phyloP scores from a whole-genome alignment of 2,329 filamentous ascomycete genomes.

The Paraphaeosphaeria sporulosa region DNA sequence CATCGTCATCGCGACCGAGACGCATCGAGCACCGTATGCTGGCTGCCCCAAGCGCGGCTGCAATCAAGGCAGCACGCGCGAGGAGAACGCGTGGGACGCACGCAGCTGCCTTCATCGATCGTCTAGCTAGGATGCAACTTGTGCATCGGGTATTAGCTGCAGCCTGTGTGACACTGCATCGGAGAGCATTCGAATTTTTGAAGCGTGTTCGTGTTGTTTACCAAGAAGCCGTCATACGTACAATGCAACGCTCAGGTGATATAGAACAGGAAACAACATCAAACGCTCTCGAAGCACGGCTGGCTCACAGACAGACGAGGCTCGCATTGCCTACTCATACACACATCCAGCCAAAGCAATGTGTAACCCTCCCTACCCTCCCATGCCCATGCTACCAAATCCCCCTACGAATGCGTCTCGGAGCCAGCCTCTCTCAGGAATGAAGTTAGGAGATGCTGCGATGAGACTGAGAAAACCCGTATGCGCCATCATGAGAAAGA shows the following conservation, averaged over 20 bases:
- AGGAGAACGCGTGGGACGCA: no score
- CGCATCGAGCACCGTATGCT: neutral
- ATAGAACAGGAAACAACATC: constrained; percentile 11
- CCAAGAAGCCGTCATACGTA: neutral
- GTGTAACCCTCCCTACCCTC: constrained; percentile 23
- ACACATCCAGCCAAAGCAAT: constrained; percentile 6
- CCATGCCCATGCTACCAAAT: constrained; percentile 35
- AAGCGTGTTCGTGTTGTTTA: neutral
- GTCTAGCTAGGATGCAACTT: neutral
- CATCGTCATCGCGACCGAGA: neutral
- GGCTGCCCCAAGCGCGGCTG: neutral
- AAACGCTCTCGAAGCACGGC: neutral
- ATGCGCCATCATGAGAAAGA: constrained; percentile 33
- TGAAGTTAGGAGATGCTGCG: constrained; percentile 35
- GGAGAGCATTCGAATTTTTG: neutral
- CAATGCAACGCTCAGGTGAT: constrained; percentile 11
- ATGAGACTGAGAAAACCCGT: constrained; percentile 27
- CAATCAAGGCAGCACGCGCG: constrained; percentile 7
- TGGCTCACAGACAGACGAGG: constrained; percentile 21
- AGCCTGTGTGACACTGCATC: neutral
- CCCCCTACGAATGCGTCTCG: constrained; percentile 42
- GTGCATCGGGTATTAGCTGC: neutral
- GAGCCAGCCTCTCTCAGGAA: constrained; percentile 43
- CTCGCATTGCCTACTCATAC: constrained; percentile 27
- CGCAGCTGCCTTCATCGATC: neutral